phyloP scores from a whole-genome alignment of 768 basidiomycete genomes.

The Mycena belliarum region DNA sequence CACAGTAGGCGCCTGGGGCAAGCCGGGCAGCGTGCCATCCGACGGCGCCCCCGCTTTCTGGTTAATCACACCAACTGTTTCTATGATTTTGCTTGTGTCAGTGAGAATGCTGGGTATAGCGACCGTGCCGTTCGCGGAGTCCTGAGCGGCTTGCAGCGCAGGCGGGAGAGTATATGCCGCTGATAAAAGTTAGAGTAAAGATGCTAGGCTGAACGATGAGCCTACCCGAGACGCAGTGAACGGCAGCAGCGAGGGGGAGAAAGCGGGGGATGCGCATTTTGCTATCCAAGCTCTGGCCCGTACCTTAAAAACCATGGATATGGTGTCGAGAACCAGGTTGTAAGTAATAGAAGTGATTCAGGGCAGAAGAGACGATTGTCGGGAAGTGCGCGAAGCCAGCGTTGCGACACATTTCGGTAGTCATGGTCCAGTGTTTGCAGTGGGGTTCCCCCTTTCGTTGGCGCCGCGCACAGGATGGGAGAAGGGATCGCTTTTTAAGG shows the following conservation, averaged over 20 bases:
- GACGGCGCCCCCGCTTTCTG: slow-evolving; percentile 18
- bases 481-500: no score
- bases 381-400: neutral
- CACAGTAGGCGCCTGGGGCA: slow-evolving; percentile 13
- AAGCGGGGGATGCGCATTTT: slow-evolving; percentile 8
- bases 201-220: neutral
- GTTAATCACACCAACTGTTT: slow-evolving; percentile 18
- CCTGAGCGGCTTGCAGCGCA: slow-evolving; percentile 3
- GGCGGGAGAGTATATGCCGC: slow-evolving; percentile 12
- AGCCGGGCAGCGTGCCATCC: slow-evolving; percentile 19
- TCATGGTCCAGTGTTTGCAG: no score
- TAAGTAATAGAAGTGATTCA: slow-evolving; percentile 10
- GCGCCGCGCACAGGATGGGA: no score
- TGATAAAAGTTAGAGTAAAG: neutral
- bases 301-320: neutral
- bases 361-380: neutral
- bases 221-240: slow-evolving; percentile 9
- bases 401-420: slow-evolving; percentile 6
- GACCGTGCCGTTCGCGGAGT: slow-evolving; percentile 4
- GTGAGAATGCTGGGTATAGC: slow-evolving; percentile 10
- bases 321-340: neutral
- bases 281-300: no score
- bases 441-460: no score
- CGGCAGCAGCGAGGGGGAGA: slow-evolving; percentile 4
- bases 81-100: slow-evolving; percentile 16